Conservation (phyloP, 2,329 filamentous ascomycete genomes). For the Trichoderma atroviride region DNA sequence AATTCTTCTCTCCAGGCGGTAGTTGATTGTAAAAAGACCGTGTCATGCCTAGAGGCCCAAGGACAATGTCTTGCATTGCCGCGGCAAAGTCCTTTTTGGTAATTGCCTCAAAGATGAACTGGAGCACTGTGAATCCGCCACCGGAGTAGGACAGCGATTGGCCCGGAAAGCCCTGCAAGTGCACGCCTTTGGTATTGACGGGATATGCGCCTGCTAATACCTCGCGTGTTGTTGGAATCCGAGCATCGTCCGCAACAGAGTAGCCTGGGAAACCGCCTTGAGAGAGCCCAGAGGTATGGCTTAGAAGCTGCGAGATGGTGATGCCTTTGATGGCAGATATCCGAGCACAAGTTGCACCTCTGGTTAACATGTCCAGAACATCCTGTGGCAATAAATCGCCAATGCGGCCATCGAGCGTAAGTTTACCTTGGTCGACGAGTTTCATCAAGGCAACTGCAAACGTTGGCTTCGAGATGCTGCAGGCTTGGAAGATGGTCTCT, state of each 20-base stretch:
- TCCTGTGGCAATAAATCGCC: slow-evolving; percentile 23
- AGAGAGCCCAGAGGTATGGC: slow-evolving; percentile 30
- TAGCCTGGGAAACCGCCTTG: slow-evolving; percentile 27
- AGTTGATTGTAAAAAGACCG: slow-evolving; percentile 24
- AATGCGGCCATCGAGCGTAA: slow-evolving; percentile 24
- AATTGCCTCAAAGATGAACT: slow-evolving; percentile 28
- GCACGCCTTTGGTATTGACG: slow-evolving; percentile 24
- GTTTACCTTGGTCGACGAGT: slow-evolving; percentile 28
- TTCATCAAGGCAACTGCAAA: slow-evolving; percentile 26
- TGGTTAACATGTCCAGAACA: slow-evolving; percentile 15
- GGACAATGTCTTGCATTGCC: slow-evolving; percentile 26
- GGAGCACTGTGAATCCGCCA: slow-evolving; percentile 28
- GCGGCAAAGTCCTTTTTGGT: slow-evolving; percentile 22
- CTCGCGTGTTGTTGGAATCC: slow-evolving; percentile 15
- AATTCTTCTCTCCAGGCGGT: slow-evolving; percentile 25
- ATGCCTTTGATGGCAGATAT: slow-evolving; percentile 19
- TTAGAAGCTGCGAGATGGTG: slow-evolving; percentile 29
- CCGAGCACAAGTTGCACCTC: slow-evolving; percentile 8
- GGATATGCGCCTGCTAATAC: slow-evolving; percentile 28
- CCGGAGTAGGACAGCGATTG: slow-evolving; percentile 26
- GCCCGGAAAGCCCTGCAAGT: slow-evolving; percentile 26
- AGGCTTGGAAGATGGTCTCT: slow-evolving; percentile 30
- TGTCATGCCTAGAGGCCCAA: slow-evolving; percentile 28
- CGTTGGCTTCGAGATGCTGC: slow-evolving; percentile 31
- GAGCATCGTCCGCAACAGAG: background rate